Base-by-base conservation (phyloP, 352 stramenopile genomes). In the Globisporangium sylvaticum region DNA sequence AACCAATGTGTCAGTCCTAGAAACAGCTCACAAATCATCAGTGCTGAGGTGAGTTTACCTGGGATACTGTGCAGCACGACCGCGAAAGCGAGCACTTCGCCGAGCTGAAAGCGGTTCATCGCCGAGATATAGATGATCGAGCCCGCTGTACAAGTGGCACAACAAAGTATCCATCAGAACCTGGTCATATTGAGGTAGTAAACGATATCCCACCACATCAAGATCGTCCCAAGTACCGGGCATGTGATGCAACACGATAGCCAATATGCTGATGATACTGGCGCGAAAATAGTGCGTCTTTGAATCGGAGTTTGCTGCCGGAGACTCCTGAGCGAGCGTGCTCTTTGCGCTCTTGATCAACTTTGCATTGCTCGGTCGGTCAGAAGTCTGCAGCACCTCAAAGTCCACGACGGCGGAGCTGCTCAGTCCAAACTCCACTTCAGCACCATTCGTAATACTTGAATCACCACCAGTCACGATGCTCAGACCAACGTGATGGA, bases 51-150 rank as follows among this genome's bases (percentile, higher is more conserved):
- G 2, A 10, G 10, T 31, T 7, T 27, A 44, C 54, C 54, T 12
- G 54, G 54, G 29, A 59, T 39, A n/a, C 29, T 59, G 20, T 59
- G 54, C 4, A 59, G 54, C 54, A 59, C 20, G 29, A 44, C 54
- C 4, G 54, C 54, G 27, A 59, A 59, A 4, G 54, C 29, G 25
- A 59, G 54, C 54, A 59, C 54, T 20, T 59, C 27, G 20, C 54
- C 20, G 27, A 59, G 29, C 29, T 31, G 20, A n/a, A 59, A 59
- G 29, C 39, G 54, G 20, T 27, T 59, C 29, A 59, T 29, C 15
- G 20, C 54, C 27, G 54, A n/a, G 29, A 59, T 39, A 18, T 27
- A 59, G 54, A 59, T 59, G 29, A 27, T 27, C 18, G 54, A 42
- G 18, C 54, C 54, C 20, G 27, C 54, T 59, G 22, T 31, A 15